Conservation (phyloP, 2,329 filamentous ascomycete genomes). For the Pyrenophora teres region DNA sequence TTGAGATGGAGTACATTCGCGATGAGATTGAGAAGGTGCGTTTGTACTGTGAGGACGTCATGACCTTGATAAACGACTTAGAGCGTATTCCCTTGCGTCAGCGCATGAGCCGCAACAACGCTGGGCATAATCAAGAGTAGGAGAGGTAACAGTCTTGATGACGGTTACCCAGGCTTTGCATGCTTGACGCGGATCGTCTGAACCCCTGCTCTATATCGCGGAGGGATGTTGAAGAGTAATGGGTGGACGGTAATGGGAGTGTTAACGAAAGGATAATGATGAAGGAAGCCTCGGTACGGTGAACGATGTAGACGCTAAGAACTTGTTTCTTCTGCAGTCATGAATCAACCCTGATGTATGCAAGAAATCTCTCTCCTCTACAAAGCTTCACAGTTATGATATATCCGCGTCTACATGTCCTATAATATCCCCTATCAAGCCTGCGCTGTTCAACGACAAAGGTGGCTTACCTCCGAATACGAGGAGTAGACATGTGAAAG, state of each 20-base stretch:
- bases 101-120: neutral
- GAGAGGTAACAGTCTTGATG: neutral
- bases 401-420: too few species aligned
- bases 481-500: neutral
- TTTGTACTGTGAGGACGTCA: neutral
- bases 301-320: too few species aligned
- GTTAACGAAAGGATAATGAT: neutral
- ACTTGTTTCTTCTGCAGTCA: neutral
- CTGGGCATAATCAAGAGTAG: neutral
- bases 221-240: too few species aligned
- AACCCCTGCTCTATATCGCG: neutral
- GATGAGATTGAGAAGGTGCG: neutral
- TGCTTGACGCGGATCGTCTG: too few species aligned
- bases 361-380: neutral
- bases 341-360: neutral
- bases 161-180: neutral
- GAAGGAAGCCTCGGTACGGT: too few species aligned
- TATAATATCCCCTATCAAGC: too few species aligned
- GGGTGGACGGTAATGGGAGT: neutral
- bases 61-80: neutral
- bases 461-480: neutral
- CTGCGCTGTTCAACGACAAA: too few species aligned
- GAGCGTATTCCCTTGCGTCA: neutral
- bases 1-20: neutral
- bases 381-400: too few species aligned